Base-by-base conservation (phyloP, 202 grass and related monocot species). In the Hordeum pubiflorum region DNA sequence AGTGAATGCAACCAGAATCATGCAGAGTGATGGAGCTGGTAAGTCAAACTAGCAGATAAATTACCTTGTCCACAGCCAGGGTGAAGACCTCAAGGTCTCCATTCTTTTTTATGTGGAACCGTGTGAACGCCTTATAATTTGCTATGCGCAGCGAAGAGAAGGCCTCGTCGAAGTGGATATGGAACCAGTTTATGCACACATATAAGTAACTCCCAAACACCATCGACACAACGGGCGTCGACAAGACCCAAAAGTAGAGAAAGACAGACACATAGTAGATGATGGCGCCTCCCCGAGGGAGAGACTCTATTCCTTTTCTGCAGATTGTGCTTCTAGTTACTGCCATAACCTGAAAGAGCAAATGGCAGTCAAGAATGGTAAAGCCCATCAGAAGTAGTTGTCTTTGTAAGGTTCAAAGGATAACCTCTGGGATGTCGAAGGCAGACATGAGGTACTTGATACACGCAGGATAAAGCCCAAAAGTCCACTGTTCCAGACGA, bases 391-490 rank as follows among this genome's bases (percentile, higher is more conserved):
- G 66, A 79, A 82, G 59, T 70, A 82, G 59, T 70, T 11, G 26
- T 57, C 3, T 7, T 72, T 26, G 21, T 56, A 46, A 18, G 61
- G 61, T 81, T 79, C 57, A 17, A 40, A 84, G 10, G 63, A 64
- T 70, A 80, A 99, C 96, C 96, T 99, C 96, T 23, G 96, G 92
- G 72, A 99, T 78, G 52, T 99, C 96, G 20, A 99, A 99, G 62
- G 96, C 96, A 9, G 96, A 99, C 96, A 99, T 99, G 21, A 99
- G 90, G 79, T 99, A 99, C 85, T 99, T 99, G 58, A 99, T 93
- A 91, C 92, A 93, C 21, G 96, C 92, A 72, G 96, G 96, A 67
- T 99, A 99, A 68, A 99, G 83, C 22, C 92, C 96, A 17, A 99
- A 96, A 23, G 96, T 96, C 92, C 82, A 95, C 69, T 93, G 90